A percentile compares a stretch with the other conserved stretches of the same genome.
Evolutionary conservation across 1,284 basidiomycete species (phyloP).

Genomic region (Phellinidium pouzarii): DNA sequence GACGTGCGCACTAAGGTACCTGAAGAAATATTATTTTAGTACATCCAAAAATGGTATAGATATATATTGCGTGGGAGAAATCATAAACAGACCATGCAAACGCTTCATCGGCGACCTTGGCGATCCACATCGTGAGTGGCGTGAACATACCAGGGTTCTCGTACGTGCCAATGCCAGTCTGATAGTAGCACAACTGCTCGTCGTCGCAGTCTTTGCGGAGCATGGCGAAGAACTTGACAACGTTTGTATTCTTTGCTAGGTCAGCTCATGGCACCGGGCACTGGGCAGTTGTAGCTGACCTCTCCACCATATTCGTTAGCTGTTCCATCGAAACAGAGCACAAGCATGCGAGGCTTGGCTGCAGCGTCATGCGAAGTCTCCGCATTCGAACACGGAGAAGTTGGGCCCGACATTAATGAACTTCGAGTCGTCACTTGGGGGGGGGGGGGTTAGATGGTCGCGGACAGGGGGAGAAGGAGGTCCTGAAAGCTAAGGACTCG

Average conservation of each 20-base stretch:
- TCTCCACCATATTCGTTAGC: slow-evolving; percentile 37
- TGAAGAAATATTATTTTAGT: slow-evolving; percentile 22
- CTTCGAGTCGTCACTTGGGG: background rate
- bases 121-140: slow-evolving; percentile 41
- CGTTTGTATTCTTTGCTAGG: slow-evolving; percentile 54
- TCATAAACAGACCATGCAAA: slow-evolving; percentile 47
- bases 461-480: background rate
- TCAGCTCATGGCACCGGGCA: background rate
- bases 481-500: too few relatives aligned
- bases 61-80: background rate
- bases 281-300: slow-evolving; percentile 24
- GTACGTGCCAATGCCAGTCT: slow-evolving; percentile 63
- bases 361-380: background rate
- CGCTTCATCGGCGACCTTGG: slow-evolving; percentile 48
- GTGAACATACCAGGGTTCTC: slow-evolving; percentile 44
- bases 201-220: slow-evolving; percentile 46
- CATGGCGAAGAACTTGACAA: slow-evolving; percentile 59
- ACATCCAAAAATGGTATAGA: background rate
- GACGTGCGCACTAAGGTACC: slow-evolving; percentile 58
- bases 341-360: slow-evolving; percentile 37
- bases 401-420: background rate
- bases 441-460: background rate
- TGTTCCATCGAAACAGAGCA: slow-evolving; percentile 64
- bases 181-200: slow-evolving; percentile 62
- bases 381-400: background rate